Base-by-base conservation (phyloP, 352 stramenopile genomes). In the Globisporangium takayamanum region DNA sequence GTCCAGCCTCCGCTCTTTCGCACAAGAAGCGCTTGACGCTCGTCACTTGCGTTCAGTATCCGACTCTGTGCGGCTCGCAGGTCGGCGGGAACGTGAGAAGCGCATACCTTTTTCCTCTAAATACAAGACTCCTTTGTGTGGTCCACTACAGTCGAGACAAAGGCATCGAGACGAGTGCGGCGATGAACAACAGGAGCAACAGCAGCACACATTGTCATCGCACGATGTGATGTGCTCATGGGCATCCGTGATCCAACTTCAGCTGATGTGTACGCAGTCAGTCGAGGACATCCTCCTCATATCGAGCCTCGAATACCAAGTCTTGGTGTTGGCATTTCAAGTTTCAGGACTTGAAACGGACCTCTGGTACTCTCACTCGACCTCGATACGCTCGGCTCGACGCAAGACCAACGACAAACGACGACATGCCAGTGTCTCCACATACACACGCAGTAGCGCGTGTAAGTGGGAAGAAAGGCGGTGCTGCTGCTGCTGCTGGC, bases 391-490 rank as follows among this genome's bases (percentile, higher is more conserved):
- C 10, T 18, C 14, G 41, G 8, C 18, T 33, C 41, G 41, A 15
- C 16, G 41, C 15, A 44, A n/a, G 26, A 50, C 33, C 2, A 25
- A 15, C 1, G 25, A 58, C 8, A 5, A 45, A 41, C 6, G 12
- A 18, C 15, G 14, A 22, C 22, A 64, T 64, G 59, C 59, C 59
- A 8, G 25, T 37, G 59, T 61, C 59, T 16, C 59, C 59, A 16
- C 52, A 52, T 55, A 6, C 39, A 12, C 49, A n/a, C 5, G 26
- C 30, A 28, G 28, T 28, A 18, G 30, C 30, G 41, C 10, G 15
- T 37, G 56, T 20, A 39, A 39, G 25, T 22, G n/a, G 12, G 10
- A 62, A 62, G 56, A 62, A 44, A 28, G 8, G 33, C 7, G 11
- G 33, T 22, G 16, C 2, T 25, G 18, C 41, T 25, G 18, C 2